These are phyloP conservation scores for Drechslerella coelobrocha DNA, from an alignment of 2,329 filamentous ascomycete genomes.

Conservation along the genomic window DNA sequence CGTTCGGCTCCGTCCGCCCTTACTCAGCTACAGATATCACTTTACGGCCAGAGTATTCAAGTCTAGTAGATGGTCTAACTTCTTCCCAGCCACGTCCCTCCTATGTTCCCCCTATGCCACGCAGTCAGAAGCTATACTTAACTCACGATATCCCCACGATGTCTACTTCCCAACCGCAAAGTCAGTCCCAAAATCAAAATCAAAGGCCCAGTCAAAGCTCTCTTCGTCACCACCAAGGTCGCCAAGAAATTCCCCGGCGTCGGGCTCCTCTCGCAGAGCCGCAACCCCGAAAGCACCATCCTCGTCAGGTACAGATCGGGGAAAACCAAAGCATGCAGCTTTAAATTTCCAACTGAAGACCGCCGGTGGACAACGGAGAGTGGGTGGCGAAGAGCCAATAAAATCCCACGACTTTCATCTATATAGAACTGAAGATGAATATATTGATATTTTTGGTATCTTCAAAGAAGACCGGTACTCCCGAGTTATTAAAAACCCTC, in stretches of 20 bases:
- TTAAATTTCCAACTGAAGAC: not conserved
- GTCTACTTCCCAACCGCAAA: conserved; percentile 22
- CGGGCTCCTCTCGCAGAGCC: not conserved
- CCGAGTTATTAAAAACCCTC: not conserved
- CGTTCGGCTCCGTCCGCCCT: conserved; percentile 19
- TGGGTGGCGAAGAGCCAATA: not conserved
- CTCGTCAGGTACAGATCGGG: not conserved
- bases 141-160: conserved; percentile 9
- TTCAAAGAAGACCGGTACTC: conserved; percentile 9
- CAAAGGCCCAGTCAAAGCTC: conserved; percentile 1
- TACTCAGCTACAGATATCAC: conserved; percentile 6
- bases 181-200: not conserved
- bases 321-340: not conserved
- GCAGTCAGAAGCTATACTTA: conserved; percentile 22
- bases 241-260: not conserved
- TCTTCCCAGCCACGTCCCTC: not conserved
- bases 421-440: conserved; percentile 29
- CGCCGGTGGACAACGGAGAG: not conserved
- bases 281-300: not conserved
- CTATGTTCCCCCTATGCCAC: conserved; percentile 22
- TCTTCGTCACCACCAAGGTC: not conserved
- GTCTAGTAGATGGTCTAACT: not conserved
- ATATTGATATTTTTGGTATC: conserved; percentile 9
- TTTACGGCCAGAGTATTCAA: not conserved
- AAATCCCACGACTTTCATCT: conserved; percentile 25